Evolutionary conservation across 2,329 filamentous ascomycete genomes (phyloP), one percentile per base, ranked within the genome.

Genomic region (Orbilia javanica): DNA sequence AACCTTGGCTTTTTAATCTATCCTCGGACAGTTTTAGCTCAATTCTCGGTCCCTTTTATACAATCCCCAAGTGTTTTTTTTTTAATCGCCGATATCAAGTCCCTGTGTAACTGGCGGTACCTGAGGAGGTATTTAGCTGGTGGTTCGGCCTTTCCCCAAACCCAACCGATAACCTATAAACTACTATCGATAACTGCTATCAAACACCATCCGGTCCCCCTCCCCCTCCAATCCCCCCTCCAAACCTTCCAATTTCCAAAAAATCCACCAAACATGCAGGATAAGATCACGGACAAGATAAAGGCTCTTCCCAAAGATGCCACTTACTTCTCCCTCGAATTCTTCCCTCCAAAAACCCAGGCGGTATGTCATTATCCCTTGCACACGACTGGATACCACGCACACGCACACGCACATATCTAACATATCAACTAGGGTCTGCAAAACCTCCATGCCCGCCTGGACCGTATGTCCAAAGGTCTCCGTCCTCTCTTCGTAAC

Each of bases 331-430:
- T 98, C 96, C 57, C 91, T 98, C 85, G 96, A 99, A 86, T 99
- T 99, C 89, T 99, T 99, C 86, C 96, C 96, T 81, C 96, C 96
- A 80, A 99, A 98, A 87, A 99, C 96, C 55, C 88, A 91, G 79
- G 97, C 97, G 90, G 88, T 89, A 83, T 82, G 85, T 80, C 70
- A 46, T 77, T 20, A 10, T 29, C 81, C 55, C 60, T 27, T 18
- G n/a, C n/a, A n/a, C n/a, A n/a, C n/a, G n/a, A n/a, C n/a, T n/a
- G n/a, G n/a, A n/a, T n/a, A n/a, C n/a, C n/a, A n/a, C n/a, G n/a
- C n/a, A n/a, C n/a, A n/a, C n/a, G n/a, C n/a, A n/a, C n/a, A n/a
- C n/a, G n/a, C n/a, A n/a, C n/a, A n/a, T n/a, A n/a, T n/a, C n/a
- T n/a, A n/a, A n/a, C n/a, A n/a, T n/a, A n/a, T n/a, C 13, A 18